These are phyloP conservation scores for Monosporascus cannonballus DNA, from an alignment of 2,329 filamentous ascomycete genomes.

Conservation along the genomic window DNA sequence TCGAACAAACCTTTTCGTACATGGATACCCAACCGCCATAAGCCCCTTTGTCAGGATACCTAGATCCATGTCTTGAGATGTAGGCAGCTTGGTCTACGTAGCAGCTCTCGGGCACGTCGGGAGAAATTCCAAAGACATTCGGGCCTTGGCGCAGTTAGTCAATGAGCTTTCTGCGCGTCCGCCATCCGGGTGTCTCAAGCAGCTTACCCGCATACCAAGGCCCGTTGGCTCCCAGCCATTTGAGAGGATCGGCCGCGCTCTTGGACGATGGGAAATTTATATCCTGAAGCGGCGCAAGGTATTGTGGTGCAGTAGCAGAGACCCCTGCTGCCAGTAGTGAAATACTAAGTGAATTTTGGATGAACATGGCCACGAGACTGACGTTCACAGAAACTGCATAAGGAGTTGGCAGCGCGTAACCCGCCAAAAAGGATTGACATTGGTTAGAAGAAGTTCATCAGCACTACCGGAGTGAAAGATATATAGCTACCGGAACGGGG, in stretches of 20 bases:
- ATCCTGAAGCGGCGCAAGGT: constrained; percentile 25
- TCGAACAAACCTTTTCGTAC: constrained; percentile 31
- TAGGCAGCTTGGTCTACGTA: constrained; percentile 55
- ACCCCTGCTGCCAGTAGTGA: constrained; percentile 7
- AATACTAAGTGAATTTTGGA: constrained; percentile 3
- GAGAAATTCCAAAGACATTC: constrained; percentile 49
- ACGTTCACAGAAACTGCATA: too few relatives aligned
- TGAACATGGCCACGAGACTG: constrained; percentile 7
- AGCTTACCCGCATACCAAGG: constrained; percentile 44
- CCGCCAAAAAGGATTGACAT: not conserved
- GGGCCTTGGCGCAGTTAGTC: constrained; percentile 33
- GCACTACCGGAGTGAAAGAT: too few relatives aligned
- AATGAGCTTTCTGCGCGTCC: not conserved
- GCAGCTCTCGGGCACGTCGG: constrained; percentile 49
- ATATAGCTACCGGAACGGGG: too few relatives aligned
- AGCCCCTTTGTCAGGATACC: constrained; percentile 56
- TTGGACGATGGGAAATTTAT: constrained; percentile 24
- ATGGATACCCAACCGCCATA: constrained; percentile 51
- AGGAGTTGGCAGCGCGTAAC: too few relatives aligned
- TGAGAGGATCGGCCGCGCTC: constrained; percentile 35
- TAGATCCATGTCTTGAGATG: constrained; percentile 54
- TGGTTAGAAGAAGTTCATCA: too few relatives aligned
- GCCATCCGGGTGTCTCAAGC: not conserved
- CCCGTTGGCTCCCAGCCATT: constrained; percentile 46
- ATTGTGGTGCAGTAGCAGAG: constrained; percentile 8